phyloP scores from a whole-genome alignment of 2,329 filamentous ascomycete species.

The Cladosporium colombiae region DNA sequence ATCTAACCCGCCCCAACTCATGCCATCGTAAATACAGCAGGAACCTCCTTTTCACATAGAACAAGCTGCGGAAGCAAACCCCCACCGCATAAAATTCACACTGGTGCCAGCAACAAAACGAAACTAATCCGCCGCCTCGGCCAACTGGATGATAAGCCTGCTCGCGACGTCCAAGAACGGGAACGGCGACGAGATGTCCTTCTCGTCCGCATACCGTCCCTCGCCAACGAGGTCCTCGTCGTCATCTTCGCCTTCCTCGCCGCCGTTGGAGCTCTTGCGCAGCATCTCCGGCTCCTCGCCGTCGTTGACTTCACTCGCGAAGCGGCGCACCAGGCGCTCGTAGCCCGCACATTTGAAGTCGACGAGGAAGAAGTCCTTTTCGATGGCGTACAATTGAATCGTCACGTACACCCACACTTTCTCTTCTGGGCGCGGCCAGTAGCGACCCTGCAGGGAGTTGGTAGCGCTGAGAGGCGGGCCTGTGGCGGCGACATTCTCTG shows the following conservation, averaged over 20 bases:
- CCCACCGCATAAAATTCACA: neutral
- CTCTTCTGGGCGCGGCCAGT: slow-evolving; percentile 49
- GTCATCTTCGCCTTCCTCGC: slow-evolving; percentile 27
- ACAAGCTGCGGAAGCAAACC: neutral
- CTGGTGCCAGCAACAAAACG: neutral
- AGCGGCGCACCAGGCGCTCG: slow-evolving; percentile 70
- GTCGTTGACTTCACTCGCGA: slow-evolving; percentile 40
- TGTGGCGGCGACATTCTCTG: slow-evolving; percentile 33
- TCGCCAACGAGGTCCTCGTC: slow-evolving; percentile 41
- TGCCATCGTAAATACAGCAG: slow-evolving; percentile 14
- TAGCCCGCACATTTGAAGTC: slow-evolving; percentile 99
- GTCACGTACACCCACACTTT: slow-evolving; percentile 92
- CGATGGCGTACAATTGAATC: slow-evolving; percentile 94
- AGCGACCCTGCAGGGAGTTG: slow-evolving; percentile 20
- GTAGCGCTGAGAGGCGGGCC: slow-evolving; percentile 20
- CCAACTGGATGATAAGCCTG: slow-evolving; percentile 87
- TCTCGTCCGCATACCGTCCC: slow-evolving; percentile 69
- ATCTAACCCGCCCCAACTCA: slow-evolving; percentile 4
- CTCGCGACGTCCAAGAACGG: slow-evolving; percentile 94
- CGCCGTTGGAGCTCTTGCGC: slow-evolving; percentile 29
- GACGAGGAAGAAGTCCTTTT: slow-evolving; percentile 88
- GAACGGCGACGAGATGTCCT: slow-evolving; percentile 92
- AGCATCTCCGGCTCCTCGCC: slow-evolving; percentile 24
- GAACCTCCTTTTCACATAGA: neutral
- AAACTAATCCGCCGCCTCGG: slow-evolving; percentile 65